Conservation (phyloP, 2,329 filamentous ascomycete species). For the Coniella lustricola region DNA sequence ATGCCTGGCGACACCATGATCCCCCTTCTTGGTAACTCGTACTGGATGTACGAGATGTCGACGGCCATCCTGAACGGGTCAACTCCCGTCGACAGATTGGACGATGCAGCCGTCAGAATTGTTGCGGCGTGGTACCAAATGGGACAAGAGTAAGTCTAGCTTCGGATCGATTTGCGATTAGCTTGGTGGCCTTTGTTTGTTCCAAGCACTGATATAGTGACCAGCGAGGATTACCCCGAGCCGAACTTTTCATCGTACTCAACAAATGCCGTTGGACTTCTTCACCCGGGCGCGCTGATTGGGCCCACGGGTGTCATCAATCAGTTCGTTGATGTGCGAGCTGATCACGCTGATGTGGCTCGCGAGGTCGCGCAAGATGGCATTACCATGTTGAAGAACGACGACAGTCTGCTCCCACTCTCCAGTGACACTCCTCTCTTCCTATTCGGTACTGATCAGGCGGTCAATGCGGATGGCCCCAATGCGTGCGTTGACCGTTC, state of each 20-base stretch:
- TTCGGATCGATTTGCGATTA: not conserved
- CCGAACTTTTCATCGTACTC: slow-evolving; percentile 57
- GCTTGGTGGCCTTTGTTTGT: too few species aligned
- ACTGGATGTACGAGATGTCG: slow-evolving; percentile 50
- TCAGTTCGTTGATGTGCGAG: slow-evolving; percentile 58
- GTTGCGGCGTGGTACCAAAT: slow-evolving; percentile 54
- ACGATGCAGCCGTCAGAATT: slow-evolving; percentile 49
- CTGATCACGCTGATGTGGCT: slow-evolving; percentile 42
- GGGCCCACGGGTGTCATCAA: slow-evolving; percentile 60
- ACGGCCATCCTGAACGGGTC: slow-evolving; percentile 49
- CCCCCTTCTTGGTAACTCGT: slow-evolving; percentile 43
- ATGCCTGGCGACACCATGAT: slow-evolving; percentile 53
- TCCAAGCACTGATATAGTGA: not conserved
- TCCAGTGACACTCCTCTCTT: slow-evolving; percentile 30
- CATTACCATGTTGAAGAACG: slow-evolving; percentile 57
- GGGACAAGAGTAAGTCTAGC: slow-evolving; percentile 41
- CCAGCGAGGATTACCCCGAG: slow-evolving; percentile 38
- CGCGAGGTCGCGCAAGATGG: slow-evolving; percentile 49
- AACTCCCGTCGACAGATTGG: slow-evolving; percentile 48
- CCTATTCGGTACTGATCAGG: slow-evolving; percentile 48
- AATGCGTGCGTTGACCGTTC: slow-evolving; percentile 62
- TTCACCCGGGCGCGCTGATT: slow-evolving; percentile 51
- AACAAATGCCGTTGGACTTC: slow-evolving; percentile 42
- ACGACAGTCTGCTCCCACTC: slow-evolving; percentile 50
- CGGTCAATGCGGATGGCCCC: slow-evolving; percentile 44